These are phyloP conservation scores for Aspergillus kassunensis DNA, from an alignment of 495 filamentous ascomycete species.

Conservation along the genomic window DNA sequence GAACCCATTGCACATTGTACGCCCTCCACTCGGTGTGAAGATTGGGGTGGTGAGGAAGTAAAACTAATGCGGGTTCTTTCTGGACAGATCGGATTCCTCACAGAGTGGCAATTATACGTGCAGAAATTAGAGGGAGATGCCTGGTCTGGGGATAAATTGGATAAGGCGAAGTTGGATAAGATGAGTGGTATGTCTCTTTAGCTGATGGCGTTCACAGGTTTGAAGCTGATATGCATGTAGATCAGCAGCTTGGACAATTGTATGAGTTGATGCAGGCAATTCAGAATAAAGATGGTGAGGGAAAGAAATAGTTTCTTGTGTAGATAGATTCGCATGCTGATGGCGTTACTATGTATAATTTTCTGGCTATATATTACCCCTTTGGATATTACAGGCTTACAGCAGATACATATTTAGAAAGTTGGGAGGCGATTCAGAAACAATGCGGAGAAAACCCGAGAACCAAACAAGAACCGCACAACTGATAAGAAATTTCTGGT, in stretches of 20 bases:
- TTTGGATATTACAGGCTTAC: no score
- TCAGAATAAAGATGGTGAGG: conserved; percentile 37
- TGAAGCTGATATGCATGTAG: conserved; percentile 38
- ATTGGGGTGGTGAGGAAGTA: neutral
- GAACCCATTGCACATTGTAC: conserved; percentile 88
- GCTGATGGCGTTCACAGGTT: conserved; percentile 3
- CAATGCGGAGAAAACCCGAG: neutral
- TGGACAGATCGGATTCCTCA: conserved; percentile 88
- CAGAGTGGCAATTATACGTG: conserved; percentile 93
- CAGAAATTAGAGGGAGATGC: conserved; percentile 82
- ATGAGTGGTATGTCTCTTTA: conserved; percentile 88
- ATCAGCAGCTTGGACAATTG: conserved; percentile 88
- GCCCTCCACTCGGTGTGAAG: neutral
- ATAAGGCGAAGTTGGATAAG: conserved; percentile 75
- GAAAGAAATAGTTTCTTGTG: conserved; percentile 12
- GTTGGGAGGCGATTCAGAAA: no score
- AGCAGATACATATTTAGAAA: no score
- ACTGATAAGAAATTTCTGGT: neutral
- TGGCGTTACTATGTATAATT: no score
- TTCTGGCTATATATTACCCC: no score
- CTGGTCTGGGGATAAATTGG: conserved; percentile 76
- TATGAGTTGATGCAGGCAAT: conserved; percentile 93
- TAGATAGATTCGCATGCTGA: neutral
- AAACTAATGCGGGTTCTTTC: neutral
- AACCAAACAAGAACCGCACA: no score